These are phyloP conservation scores for Exophiala sp. DNA, from an alignment of 2,329 filamentous ascomycete genomes.

Conservation along the genomic window DNA sequence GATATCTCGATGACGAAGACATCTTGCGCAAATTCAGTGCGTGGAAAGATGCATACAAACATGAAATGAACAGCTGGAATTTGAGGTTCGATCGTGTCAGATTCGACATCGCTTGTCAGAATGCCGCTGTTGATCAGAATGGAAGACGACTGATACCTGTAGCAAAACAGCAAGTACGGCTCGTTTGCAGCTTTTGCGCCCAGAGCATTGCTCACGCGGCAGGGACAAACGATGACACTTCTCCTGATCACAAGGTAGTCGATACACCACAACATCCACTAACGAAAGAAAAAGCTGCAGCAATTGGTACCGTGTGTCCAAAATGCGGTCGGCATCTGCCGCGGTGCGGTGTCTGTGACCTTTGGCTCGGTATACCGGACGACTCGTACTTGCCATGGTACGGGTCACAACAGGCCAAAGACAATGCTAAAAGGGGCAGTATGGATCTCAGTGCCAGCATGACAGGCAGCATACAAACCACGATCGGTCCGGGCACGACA, in stretches of 20 bases:
- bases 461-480: constrained; percentile 24
- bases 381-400: constrained; percentile 39
- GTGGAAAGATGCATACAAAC: constrained; percentile 61
- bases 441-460: constrained; percentile 23
- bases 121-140: constrained; percentile 47
- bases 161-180: constrained; percentile 52
- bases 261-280: constrained; percentile 22
- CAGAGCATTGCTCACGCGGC: constrained; percentile 50
- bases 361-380: constrained; percentile 60
- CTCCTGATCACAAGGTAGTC: constrained; percentile 28
- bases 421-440: constrained; percentile 12
- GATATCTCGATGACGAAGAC: constrained; percentile 54
- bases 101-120: constrained; percentile 58
- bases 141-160: constrained; percentile 49
- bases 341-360: constrained; percentile 59
- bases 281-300: constrained; percentile 28
- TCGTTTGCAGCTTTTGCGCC: constrained; percentile 61
- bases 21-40: constrained; percentile 53
- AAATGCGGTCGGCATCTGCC: constrained; percentile 62
- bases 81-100: constrained; percentile 57
- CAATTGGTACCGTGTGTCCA: constrained; percentile 54
- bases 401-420: constrained; percentile 7
- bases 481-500: constrained; percentile 18
- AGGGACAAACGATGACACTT: constrained; percentile 33
- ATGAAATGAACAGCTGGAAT: constrained; percentile 60